Conservation (phyloP, 768 basidiomycete species). For the Termitomyces sp. region DNA sequence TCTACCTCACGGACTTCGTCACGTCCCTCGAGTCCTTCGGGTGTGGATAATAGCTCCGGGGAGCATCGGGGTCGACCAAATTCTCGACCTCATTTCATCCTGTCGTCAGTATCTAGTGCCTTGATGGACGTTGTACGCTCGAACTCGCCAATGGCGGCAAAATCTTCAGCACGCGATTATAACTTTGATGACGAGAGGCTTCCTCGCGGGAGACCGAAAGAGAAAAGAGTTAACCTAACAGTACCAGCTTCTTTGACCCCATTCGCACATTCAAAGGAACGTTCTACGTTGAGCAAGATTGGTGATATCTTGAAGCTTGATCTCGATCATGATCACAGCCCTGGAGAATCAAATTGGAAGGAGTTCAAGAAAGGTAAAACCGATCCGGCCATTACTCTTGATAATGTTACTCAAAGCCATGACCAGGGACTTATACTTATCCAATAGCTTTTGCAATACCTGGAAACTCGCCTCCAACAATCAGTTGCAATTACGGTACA, state of each 20-base stretch:
- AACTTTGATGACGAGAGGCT: conserved; percentile 14
- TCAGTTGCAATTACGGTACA: conserved; percentile 69
- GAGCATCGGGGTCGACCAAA: conserved; percentile 22
- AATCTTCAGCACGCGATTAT: conserved; percentile 14
- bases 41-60: background rate
- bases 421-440: conserved; percentile 84
- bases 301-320: conserved; percentile 35
- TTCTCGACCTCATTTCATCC: conserved; percentile 41
- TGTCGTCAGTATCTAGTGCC: conserved; percentile 45
- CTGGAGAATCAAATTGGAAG: conserved; percentile 61
- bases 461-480: conserved; percentile 67
- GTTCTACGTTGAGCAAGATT: conserved; percentile 29
- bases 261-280: conserved; percentile 21
- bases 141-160: conserved; percentile 27
- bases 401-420: background rate
- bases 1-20: conserved; percentile 7
- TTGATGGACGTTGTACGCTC: conserved; percentile 47
- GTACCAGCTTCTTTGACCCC: conserved; percentile 5
- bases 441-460: conserved; percentile 91
- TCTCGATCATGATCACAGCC: conserved; percentile 33
- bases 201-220: conserved; percentile 29
- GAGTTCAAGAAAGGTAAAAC: conserved; percentile 79
- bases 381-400: background rate
- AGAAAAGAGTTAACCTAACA: conserved; percentile 15
- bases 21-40: conserved; percentile 8